A percentile compares a stretch with the other conserved stretches of the same genome.
These are phyloP conservation scores for Mastigamoeba balamuthi DNA, from an alignment of 78 protist genomes.

Conservation along the genomic window DNA sequence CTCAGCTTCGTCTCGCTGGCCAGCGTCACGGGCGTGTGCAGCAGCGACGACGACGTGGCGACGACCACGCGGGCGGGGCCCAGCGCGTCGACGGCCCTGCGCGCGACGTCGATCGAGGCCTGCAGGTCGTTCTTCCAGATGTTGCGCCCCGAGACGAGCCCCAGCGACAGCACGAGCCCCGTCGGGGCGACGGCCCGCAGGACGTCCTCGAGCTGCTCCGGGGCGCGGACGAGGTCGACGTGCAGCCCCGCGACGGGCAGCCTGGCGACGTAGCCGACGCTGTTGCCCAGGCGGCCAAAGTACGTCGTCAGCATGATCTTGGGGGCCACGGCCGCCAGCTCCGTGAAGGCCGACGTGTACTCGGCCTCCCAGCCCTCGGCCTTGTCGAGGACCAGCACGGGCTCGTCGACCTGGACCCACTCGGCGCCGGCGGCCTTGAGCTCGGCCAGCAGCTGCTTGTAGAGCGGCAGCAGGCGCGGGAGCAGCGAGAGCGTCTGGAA, in stretches of 20 bases:
- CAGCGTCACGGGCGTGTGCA: constrained; percentile 41
- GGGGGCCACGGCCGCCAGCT: background rate
- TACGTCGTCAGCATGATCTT: constrained; percentile 40
- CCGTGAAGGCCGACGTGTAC: background rate
- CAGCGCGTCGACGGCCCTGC: background rate
- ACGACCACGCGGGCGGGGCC: constrained; percentile 18
- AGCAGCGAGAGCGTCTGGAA: background rate
- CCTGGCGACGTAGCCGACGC: background rate
- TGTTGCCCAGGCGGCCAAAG: constrained; percentile 51
- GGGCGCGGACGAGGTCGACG: constrained; percentile 34
- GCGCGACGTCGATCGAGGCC: background rate
- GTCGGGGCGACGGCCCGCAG: background rate
- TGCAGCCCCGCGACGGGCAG: constrained; percentile 50
- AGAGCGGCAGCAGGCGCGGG: background rate
- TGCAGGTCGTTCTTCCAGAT: constrained; percentile 44
- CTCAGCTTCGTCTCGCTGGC: constrained; percentile 12
- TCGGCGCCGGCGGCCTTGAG: constrained; percentile 16
- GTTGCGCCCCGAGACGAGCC: constrained; percentile 53
- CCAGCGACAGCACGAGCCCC: constrained; percentile 8
- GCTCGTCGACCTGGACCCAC: constrained; percentile 61
- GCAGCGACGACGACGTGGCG: constrained; percentile 51
- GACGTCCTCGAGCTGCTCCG: background rate
- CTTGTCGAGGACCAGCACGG: constrained; percentile 32
- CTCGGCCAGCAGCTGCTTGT: constrained; percentile 22
- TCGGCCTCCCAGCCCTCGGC: background rate